phyloP scores from a whole-genome alignment of 768 basidiomycete genomes.

The Steccherinum ochraceum region DNA sequence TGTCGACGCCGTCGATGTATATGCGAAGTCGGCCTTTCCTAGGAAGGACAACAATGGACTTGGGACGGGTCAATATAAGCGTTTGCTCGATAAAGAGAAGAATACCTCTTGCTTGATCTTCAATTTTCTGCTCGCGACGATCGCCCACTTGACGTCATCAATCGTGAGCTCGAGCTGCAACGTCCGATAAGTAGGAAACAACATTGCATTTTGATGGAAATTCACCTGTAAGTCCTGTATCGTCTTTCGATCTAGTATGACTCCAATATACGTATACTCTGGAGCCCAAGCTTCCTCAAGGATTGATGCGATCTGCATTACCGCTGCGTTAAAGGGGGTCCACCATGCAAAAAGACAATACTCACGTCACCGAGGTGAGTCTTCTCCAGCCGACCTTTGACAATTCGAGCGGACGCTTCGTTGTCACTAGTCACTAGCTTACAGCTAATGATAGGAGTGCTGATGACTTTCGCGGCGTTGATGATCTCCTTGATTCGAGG shows the following conservation, averaged over 20 bases:
- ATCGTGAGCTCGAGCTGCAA: constrained; percentile 83
- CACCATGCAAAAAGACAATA: constrained; percentile 2
- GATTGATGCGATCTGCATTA: constrained; percentile 72
- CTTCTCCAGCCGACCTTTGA: constrained; percentile 94
- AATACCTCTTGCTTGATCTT: constrained; percentile 84
- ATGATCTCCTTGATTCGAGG: constrained; percentile 99
- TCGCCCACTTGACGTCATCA: constrained; percentile 90
- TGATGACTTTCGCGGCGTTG: constrained; percentile 96
- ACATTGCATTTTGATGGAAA: neutral
- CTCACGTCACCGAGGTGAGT: constrained; percentile 89
- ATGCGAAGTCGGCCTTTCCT: constrained; percentile 71
- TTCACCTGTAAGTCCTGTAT: constrained; percentile 82
- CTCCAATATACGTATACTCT: constrained; percentile 86
- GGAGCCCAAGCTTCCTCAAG: constrained; percentile 96
- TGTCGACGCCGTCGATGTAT: constrained; percentile 72
- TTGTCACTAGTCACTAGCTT: constrained; percentile 79
- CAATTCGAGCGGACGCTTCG: constrained; percentile 95
- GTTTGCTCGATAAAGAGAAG: neutral
- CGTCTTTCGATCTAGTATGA: constrained; percentile 85
- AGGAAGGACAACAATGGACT: constrained; percentile 76
- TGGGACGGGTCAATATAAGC: neutral
- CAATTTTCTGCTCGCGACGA: constrained; percentile 79
- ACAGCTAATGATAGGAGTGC: constrained; percentile 97
- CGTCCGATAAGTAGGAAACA: neutral
- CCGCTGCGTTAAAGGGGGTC: neutral